These are phyloP conservation scores for Chamaecyparis obtusa DNA, from an alignment of 75 land plant genomes.

Conservation along the genomic window DNA sequence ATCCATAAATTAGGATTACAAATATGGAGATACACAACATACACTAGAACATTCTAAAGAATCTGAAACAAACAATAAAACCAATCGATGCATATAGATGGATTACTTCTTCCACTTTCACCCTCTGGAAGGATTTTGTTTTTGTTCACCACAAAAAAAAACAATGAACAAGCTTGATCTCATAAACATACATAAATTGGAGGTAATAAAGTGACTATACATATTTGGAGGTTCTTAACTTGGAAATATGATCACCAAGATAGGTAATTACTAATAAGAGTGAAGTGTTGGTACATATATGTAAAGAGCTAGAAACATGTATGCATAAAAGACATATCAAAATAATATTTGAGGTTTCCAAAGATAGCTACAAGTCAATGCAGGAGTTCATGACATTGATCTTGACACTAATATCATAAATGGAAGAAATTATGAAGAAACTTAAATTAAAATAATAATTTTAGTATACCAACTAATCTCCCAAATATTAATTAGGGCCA, in stretches of 20 bases:
- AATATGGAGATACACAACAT: background rate
- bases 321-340: background rate
- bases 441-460: too few relatives aligned
- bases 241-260: background rate
- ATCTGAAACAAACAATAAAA: background rate
- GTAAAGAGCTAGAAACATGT: background rate
- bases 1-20: background rate
- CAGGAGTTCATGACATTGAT: background rate
- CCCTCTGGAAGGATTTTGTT: slow-evolving; percentile 55
- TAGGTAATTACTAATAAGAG: background rate
- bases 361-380: background rate
- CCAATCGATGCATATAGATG: background rate
- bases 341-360: too few relatives aligned
- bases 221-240: too few relatives aligned
- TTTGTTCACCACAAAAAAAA: slow-evolving; percentile 42
- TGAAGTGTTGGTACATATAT: background rate
- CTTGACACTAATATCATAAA: too few relatives aligned
- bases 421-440: background rate
- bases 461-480: background rate
- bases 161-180: background rate
- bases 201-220: background rate
- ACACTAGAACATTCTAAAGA: background rate
- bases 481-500: background rate
- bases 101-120: slow-evolving; percentile 34
- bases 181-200: background rate